Base-by-base conservation (phyloP, 2,329 filamentous ascomycete genomes). In the Colletotrichum filicis region DNA sequence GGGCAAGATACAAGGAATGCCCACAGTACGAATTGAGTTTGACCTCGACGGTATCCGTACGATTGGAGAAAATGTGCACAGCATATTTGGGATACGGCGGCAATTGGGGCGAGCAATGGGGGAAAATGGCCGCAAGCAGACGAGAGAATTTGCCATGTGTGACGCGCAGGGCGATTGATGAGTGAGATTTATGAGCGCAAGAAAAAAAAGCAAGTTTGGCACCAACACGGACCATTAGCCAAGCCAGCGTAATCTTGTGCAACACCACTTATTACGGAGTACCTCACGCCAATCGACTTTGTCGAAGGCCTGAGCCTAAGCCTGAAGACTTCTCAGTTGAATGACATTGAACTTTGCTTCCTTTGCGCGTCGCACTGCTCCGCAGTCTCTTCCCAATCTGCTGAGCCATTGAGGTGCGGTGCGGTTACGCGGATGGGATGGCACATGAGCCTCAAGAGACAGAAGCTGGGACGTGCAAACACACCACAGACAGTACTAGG, bases 381-480 rank as follows among this genome's bases (percentile, higher is more conserved):
- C 56, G 42, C 64, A 24, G 14, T 42, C 53, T 49, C 42, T 68
- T 42, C n/a, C 16, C 19, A 35, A 22, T 46, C 19, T n/a, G 7
- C 42, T 49, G 1, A 49, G 42, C 42, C 42, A n/a, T 49, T n/a
- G 42, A 49, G 42, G 42, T 49, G 19, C 52, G 22, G 24, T 46
- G 28, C 55, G 19, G 30, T 52, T 73, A 28, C 53, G 60, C 53
- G 46, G 61, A 64, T 73, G 71, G 71, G 71, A 73, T 73, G 71
- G 61, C 71, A 73, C 60, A 61, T 73, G 56, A 35, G 66, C 66
- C 55, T 61, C 60, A 32, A 32, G 28, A 35, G 37, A 66, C 53
- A 46, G 58, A 52, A 37, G 52, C n/a, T 22, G 14, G 14, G 32
- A 32, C 52, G 26, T 71, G 37, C 46, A 73, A 71, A 71, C 57